A percentile compares a stretch with the other conserved stretches of the same genome.
Evolutionary conservation across 2,329 filamentous ascomycete species (phyloP).

Genomic region (Epichloe glyceriae): DNA sequence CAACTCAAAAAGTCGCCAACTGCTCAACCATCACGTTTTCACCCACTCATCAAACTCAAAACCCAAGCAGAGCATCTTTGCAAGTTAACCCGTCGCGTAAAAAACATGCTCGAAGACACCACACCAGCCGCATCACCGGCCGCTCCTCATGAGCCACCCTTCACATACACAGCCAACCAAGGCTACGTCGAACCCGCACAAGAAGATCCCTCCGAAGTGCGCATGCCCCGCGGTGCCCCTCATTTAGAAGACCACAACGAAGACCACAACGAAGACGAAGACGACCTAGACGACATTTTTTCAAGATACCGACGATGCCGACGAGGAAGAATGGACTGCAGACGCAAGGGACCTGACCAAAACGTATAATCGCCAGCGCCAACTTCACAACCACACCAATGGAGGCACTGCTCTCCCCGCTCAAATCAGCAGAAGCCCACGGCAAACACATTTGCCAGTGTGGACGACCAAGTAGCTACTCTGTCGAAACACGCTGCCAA

Average conservation of each 20-base stretch:
- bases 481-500: slow-evolving; percentile 76
- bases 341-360: slow-evolving; percentile 62
- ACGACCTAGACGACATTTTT: slow-evolving; percentile 30
- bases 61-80: neutral
- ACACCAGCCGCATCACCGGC: slow-evolving; percentile 20
- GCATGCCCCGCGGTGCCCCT: slow-evolving; percentile 15
- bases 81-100: neutral
- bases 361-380: slow-evolving; percentile 74
- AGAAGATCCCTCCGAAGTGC: slow-evolving; percentile 19
- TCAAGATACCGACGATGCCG: slow-evolving; percentile 38
- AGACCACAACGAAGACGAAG: slow-evolving; percentile 20
- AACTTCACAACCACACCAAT: slow-evolving; percentile 36
- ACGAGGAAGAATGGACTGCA: slow-evolving; percentile 49
- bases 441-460: slow-evolving; percentile 63
- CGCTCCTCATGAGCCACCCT: slow-evolving; percentile 32
- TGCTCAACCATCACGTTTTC: no score
- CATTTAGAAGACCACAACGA: slow-evolving; percentile 16
- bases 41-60: neutral
- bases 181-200: slow-evolving; percentile 28
- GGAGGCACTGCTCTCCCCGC: slow-evolving; percentile 43
- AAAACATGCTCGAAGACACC: slow-evolving; percentile 11
- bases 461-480: slow-evolving; percentile 82
- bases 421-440: slow-evolving; percentile 67
- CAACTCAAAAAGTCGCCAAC: no score
- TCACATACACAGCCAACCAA: slow-evolving; percentile 29